These are phyloP conservation scores for Houttuynia cordata DNA, from an alignment of 164 flowering plant genomes.

Conservation along the genomic window DNA sequence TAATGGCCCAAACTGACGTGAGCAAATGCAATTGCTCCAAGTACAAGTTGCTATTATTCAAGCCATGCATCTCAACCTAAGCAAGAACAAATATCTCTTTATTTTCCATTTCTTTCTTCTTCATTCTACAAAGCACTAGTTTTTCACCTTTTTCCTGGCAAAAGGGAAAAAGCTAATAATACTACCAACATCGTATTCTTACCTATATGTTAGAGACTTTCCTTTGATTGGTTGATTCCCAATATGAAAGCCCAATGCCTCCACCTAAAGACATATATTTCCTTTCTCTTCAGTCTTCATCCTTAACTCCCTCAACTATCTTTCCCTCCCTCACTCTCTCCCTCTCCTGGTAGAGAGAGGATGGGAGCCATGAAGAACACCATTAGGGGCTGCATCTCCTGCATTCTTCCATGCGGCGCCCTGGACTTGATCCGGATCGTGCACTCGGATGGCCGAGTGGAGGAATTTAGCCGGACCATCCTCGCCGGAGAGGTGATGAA, in stretches of 20 bases:
- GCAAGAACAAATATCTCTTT: neutral
- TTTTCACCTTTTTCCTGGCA: neutral
- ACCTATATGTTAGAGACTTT: neutral
- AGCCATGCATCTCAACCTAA: neutral
- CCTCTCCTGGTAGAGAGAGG: neutral
- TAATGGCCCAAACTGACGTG: neutral
- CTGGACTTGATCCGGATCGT: conserved; percentile 76
- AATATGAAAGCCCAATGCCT: neutral
- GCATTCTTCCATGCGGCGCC: conserved; percentile 91
- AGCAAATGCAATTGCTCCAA: neutral
- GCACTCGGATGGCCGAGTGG: conserved; percentile 65
- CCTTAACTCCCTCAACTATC: no score
- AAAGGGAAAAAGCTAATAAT: neutral
- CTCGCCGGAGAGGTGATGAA: conserved; percentile 64
- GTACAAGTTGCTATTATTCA: neutral
- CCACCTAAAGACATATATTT: no score
- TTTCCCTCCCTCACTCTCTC: neutral
- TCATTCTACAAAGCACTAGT: neutral
- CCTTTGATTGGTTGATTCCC: neutral
- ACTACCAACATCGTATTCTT: neutral
- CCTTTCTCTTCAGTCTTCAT: neutral
- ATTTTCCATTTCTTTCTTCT: neutral
- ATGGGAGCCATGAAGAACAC: conserved; percentile 43
- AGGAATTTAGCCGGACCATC: conserved; percentile 56
- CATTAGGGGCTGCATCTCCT: conserved; percentile 72